phyloP scores from a whole-genome alignment of 2,329 filamentous ascomycete species.

The Dactylellina parvicollis region DNA sequence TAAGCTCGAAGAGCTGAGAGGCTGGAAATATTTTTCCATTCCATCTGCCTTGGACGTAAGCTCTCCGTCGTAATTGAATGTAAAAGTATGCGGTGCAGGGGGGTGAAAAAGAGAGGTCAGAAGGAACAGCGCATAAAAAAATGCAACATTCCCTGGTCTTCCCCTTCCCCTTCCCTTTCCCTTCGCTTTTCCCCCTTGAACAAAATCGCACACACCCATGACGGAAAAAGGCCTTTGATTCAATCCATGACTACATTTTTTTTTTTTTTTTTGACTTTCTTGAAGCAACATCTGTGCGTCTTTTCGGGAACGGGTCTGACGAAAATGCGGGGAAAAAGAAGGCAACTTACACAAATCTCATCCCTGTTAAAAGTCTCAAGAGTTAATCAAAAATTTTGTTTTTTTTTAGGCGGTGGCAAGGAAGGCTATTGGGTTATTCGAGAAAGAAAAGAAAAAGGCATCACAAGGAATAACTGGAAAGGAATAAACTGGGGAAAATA shows the following conservation, averaged over 20 bases:
- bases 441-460: constrained; percentile 2
- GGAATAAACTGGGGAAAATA: constrained; percentile 20
- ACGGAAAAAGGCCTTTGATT: constrained; percentile 22
- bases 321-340: constrained; percentile 53
- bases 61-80: neutral
- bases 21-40: constrained; percentile 16
- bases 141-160: constrained; percentile 44
- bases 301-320: constrained; percentile 54
- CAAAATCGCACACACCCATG: neutral
- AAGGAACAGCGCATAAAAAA: constrained; percentile 28
- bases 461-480: too few species aligned
- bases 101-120: constrained; percentile 2
- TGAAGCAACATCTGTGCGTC: constrained; percentile 31
- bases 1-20: neutral
- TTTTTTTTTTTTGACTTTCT: neutral
- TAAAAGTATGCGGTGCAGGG: constrained; percentile 14
- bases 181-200: neutral
- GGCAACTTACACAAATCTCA: constrained; percentile 52
- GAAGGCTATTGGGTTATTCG: constrained; percentile 1
- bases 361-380: constrained; percentile 39
- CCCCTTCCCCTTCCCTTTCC: neutral
- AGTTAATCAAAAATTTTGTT: constrained; percentile 17
- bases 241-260: constrained; percentile 8
- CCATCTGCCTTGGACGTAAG: constrained; percentile 10
- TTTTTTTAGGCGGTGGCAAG: constrained; percentile 5